phyloP scores from a whole-genome alignment of 2,329 filamentous ascomycete genomes.

The Talaromyces sp. region DNA sequence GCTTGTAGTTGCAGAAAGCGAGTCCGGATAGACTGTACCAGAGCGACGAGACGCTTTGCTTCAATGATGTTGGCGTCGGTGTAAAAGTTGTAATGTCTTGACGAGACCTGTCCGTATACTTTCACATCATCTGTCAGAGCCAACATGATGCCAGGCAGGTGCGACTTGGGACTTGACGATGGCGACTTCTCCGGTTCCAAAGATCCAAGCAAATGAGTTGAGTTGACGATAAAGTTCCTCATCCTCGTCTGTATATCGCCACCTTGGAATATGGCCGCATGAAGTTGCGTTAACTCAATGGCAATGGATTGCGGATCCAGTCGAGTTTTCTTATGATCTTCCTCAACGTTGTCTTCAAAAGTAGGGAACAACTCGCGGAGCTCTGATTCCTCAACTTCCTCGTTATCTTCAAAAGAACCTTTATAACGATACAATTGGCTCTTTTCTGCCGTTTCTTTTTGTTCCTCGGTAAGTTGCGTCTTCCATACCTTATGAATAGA shows the following conservation, averaged over 20 bases:
- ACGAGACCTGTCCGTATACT: conserved; percentile 39
- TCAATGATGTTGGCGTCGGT: conserved; percentile 71
- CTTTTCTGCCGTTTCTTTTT: conserved; percentile 66
- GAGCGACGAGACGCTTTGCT: conserved; percentile 63
- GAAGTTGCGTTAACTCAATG: conserved; percentile 56
- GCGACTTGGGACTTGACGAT: conserved; percentile 37
- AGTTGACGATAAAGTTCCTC: conserved; percentile 29
- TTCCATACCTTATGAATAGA: conserved; percentile 77
- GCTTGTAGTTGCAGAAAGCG: conserved; percentile 66
- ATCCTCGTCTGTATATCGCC: conserved; percentile 25
- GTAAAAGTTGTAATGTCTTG: conserved; percentile 77
- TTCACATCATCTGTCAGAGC: conserved; percentile 58
- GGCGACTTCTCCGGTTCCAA: conserved; percentile 22
- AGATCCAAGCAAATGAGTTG: conserved; percentile 28
- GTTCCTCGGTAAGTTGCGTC: conserved; percentile 67
- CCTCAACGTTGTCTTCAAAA: conserved; percentile 55
- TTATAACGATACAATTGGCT: conserved; percentile 78
- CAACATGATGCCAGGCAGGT: conserved; percentile 64
- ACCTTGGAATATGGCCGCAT: conserved; percentile 42
- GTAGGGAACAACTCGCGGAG: conserved; percentile 77
- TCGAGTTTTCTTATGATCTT: conserved; percentile 23
- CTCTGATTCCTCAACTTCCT: conserved; percentile 67
- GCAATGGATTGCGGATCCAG: conserved; percentile 52
- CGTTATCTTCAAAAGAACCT: conserved; percentile 69
- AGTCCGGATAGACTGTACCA: conserved; percentile 63